Percentiles rank a stretch among this genome's conserved stretches.
phyloP scores from a whole-genome alignment of 106 monocot species.

The Chionographis japonica region DNA sequence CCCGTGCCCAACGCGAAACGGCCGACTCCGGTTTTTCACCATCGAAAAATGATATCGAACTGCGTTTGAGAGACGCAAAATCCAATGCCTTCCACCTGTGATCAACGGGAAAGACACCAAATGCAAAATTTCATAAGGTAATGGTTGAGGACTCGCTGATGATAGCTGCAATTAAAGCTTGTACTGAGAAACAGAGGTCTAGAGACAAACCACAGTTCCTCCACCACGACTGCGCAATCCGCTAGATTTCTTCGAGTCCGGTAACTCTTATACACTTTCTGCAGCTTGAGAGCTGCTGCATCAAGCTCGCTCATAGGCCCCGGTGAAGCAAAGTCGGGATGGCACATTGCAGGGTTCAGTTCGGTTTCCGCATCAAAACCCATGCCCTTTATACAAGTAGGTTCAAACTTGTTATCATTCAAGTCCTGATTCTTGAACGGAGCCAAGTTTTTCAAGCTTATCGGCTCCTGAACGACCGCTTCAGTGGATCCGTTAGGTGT shows the following conservation, averaged over 20 bases:
- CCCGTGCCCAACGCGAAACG: conserved; percentile 68
- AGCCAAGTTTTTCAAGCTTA: conserved; percentile 19
- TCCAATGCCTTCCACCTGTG: conserved; percentile 78
- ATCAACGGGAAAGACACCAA: too few species aligned
- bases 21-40: conserved; percentile 53
- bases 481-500: neutral
- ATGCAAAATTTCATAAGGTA: too few species aligned
- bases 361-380: neutral
- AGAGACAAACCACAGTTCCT: conserved; percentile 66
- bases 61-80: conserved; percentile 64
- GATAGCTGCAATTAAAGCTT: neutral
- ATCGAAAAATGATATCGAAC: conserved; percentile 70
- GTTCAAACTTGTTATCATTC: neutral
- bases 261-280: conserved; percentile 93
- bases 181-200: neutral
- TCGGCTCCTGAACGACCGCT: conserved; percentile 1
- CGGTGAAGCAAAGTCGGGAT: conserved; percentile 5
- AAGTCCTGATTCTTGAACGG: neutral
- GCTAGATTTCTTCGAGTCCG: conserved; percentile 80
- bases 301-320: conserved; percentile 45
- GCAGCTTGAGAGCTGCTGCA: conserved; percentile 67
- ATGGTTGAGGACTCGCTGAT: too few species aligned
- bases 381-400: neutral
- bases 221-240: conserved; percentile 83
- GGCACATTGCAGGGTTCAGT: neutral